These are phyloP conservation scores for Akanthomyces uredinophilus DNA, from an alignment of 2,329 filamentous ascomycete species.

Conservation along the genomic window DNA sequence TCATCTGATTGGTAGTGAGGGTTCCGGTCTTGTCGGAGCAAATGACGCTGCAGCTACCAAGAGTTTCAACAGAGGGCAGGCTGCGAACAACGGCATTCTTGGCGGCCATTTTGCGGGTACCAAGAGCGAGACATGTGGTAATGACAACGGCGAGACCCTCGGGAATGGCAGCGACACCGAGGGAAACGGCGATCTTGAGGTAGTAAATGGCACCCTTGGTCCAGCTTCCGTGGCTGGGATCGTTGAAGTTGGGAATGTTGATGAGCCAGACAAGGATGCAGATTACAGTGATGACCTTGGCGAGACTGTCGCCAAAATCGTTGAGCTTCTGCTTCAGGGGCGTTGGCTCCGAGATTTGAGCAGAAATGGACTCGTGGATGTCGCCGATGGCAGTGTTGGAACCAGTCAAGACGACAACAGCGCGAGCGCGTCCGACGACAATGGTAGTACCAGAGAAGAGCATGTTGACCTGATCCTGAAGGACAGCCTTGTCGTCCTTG, in stretches of 20 bases:
- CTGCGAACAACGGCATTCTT: constrained; percentile 98
- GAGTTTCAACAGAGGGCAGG: constrained; percentile 91
- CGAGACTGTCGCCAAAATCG: constrained; percentile 91
- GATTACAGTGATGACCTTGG: constrained; percentile 97
- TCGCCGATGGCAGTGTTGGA: constrained; percentile 91
- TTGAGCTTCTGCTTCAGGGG: constrained; percentile 98
- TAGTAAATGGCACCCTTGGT: constrained; percentile 98
- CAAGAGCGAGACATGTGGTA: constrained; percentile 93
- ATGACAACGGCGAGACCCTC: constrained; percentile 97
- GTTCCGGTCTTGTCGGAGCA: constrained; percentile 99
- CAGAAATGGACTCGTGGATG: constrained; percentile 97
- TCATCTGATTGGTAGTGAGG: constrained; percentile 98
- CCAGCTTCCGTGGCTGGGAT: constrained; percentile 88
- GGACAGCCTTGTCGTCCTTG: constrained; percentile 77
- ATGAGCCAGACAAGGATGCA: constrained; percentile 97
- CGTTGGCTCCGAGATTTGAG: constrained; percentile 95
- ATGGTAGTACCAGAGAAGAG: constrained; percentile 98
- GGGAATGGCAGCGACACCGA: constrained; percentile 95
- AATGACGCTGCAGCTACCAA: constrained; percentile 98
- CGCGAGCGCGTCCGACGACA: constrained; percentile 86
- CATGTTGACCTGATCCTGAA: constrained; percentile 97
- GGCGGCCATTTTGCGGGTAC: constrained; percentile 96
- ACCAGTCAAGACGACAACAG: constrained; percentile 86
- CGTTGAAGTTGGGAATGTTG: constrained; percentile 95
- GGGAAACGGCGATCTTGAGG: constrained; percentile 96